Evolutionary conservation across 2,329 filamentous ascomycete genomes (phyloP), one percentile per base, ranked within the genome.

Genomic region (Fusarium verticillioides): DNA sequence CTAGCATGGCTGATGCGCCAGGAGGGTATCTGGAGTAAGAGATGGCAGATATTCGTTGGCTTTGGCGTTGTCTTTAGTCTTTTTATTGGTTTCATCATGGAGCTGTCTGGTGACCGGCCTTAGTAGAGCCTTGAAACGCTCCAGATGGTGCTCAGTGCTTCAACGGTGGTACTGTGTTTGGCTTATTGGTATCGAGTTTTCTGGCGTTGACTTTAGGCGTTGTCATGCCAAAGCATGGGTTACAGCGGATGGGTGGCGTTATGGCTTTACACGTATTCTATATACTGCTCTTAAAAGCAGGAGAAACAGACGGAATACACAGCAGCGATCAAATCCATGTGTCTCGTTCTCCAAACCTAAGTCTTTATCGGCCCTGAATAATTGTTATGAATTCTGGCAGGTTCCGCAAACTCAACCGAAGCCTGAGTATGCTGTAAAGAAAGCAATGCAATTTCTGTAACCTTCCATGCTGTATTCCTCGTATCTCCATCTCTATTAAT

Each of bases 31-130:
- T 97, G 95, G 90, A 93, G 91, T 69, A 90, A 93, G 78, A 87
- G 95, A 78, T 93, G 94, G 85, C 92, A 95, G 80, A 89, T 97
- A 77, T 96, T 96, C 75, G 94, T 98, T 21, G 90, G 93, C 58
- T 92, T 95, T 49, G 96, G 96, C 1, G 90, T 98, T 26, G 81
- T 95, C 68, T 86, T 98, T 43, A 96, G 96, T 82, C 81, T 94
- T 49, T 87, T 88, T 7, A 93, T 97, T 83, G 94, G 94, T 16
- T 87, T 93, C 61, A 86, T 96, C 79, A 84, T 85, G 80, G 79
- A 79, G 37, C 77, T 87, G 32, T 83, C 83, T 1, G 82, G 81
- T 8, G 83, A 83, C 32, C 77, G 71, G 52, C 71, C 71, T 43
- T 74, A 73, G 70, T 54, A 49, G 39, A 46, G 39, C 44, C 34